Conservation (phyloP, 2,329 filamentous ascomycete genomes). For the Cordyceps farinosa region DNA sequence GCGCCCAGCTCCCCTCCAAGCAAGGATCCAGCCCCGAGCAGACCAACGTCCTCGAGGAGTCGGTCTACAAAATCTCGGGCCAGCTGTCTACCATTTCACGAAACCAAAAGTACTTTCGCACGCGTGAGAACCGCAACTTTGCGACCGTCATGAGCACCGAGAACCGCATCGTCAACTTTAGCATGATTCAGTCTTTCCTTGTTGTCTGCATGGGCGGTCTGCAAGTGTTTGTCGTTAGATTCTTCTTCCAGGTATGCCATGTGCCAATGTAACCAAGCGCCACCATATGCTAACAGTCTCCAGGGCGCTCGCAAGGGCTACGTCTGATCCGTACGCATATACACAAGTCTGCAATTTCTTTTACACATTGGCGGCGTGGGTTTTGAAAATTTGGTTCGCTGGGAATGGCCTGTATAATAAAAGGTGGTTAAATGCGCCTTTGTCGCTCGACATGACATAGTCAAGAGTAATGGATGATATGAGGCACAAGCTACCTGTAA, state of each 20-base stretch:
- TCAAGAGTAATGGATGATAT: conserved; percentile 16
- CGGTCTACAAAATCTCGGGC: conserved; percentile 89
- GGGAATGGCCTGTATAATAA: conserved; percentile 30
- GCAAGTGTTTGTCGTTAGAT: conserved; percentile 94
- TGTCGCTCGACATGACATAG: conserved; percentile 7
- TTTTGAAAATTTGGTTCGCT: conserved; percentile 28
- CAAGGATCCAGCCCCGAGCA: conserved; percentile 87
- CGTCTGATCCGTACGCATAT: conserved; percentile 45
- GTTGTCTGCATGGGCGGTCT: conserved; percentile 93
- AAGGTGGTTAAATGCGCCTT: conserved; percentile 15
- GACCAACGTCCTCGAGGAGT: conserved; percentile 84
- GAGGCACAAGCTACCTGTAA: conserved; percentile 1
- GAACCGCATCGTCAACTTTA: conserved; percentile 94
- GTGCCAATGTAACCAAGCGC: not conserved
- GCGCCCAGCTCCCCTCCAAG: conserved; percentile 79
- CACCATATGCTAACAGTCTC: conserved; percentile 11
- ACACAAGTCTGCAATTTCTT: conserved; percentile 24
- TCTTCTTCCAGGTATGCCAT: conserved; percentile 85
- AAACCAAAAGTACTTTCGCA: conserved; percentile 99
- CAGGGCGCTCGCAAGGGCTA: conserved; percentile 67
- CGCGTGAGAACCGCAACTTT: conserved; percentile 97
- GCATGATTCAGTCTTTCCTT: conserved; percentile 84
- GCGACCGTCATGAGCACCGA: conserved; percentile 96
- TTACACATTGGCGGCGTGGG: conserved; percentile 29
- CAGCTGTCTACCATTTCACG: conserved; percentile 91